Base-by-base conservation (phyloP, 306 rosid species). In the Gynostemma pentaphyllum region DNA sequence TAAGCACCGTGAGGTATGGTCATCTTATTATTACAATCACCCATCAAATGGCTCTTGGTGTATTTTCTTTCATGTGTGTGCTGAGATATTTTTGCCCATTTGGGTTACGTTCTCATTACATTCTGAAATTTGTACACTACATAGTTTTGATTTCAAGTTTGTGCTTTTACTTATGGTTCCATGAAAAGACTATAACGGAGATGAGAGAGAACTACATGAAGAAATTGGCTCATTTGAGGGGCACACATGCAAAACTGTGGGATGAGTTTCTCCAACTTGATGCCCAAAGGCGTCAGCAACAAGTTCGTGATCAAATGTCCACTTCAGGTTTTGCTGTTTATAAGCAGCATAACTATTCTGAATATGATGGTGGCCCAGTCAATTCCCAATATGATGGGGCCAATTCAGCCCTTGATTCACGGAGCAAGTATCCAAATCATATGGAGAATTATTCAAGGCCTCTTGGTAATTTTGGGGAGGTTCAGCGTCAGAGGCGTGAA, bases 1-100 rank as follows among this genome's bases (percentile, higher is more conserved):
- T 68, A 86, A 74, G 83, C 95, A 94, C 76, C 94, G 97, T 37
- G 97, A 88, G 99, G 99, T 94, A 83, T 71, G 79, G 42, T 45
- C 60, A 47, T 64, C 19, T 42, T 44, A 48, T 37, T 22, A 26
- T 60, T 62, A 22, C 50, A 48, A 66, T 54, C 62, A 64, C 32
- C 5, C 67, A 44, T 57, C 62, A 29, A 62, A 64, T 75, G 64
- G 37, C 54, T 22, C 56, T 55, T 60, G 66, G 56, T 57, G 61
- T 41, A 23, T 45, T 49, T 40, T 40, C 10, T 19, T 15, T 7
- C 22, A 39, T 51, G 23, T 8, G 34, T 8, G 13, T 71, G 56
- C 46, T 55, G 60, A n/a, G 10, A 21, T 37, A 60, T 50, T 46
- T 55, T 24, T 56, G 12, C 18, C 52, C 42, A 9, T 68, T 12